Evolutionary conservation across 176 grass and related monocot genomes (phyloP).

Genomic region (Raddia guianensis): DNA sequence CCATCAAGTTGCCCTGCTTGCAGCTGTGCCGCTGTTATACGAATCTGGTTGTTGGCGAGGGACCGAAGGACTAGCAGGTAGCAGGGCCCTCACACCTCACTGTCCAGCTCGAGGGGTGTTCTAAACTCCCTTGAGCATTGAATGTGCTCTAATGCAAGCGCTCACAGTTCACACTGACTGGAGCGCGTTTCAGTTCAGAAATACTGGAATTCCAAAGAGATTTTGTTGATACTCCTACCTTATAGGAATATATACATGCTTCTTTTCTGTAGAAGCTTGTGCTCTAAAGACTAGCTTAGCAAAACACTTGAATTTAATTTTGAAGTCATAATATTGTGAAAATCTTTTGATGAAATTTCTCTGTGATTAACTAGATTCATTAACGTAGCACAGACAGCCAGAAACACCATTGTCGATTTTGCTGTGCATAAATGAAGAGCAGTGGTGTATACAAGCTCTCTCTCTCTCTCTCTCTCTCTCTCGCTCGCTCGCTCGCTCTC

Average conservation of each 20-base stretch:
- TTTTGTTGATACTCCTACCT: too few species aligned
- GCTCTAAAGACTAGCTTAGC: too few species aligned
- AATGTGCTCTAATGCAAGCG: not conserved
- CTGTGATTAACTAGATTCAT: too few species aligned
- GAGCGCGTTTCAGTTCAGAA: not conserved
- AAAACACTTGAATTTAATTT: too few species aligned
- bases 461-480: not conserved
- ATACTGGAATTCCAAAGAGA: too few species aligned
- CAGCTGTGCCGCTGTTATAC: too few species aligned
- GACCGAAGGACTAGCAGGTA: not conserved
- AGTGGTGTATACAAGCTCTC: conserved; percentile 10
- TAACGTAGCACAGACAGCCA: not conserved
- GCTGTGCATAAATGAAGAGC: conserved; percentile 38
- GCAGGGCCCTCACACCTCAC: too few species aligned
- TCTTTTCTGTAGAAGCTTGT: too few species aligned
- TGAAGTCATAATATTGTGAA: too few species aligned
- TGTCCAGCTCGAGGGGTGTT: not conserved
- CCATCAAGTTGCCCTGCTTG: too few species aligned
- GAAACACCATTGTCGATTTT: not conserved
- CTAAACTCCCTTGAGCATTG: conserved; percentile 14
- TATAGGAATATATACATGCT: too few species aligned
- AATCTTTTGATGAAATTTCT: too few species aligned
- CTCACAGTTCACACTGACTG: not conserved
- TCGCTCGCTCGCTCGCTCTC: not conserved
- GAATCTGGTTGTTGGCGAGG: not conserved